A percentile compares a stretch with the other conserved stretches of the same genome.
phyloP scores from a whole-genome alignment of 2,329 filamentous ascomycete species.

The Bipolaris victoriae region DNA sequence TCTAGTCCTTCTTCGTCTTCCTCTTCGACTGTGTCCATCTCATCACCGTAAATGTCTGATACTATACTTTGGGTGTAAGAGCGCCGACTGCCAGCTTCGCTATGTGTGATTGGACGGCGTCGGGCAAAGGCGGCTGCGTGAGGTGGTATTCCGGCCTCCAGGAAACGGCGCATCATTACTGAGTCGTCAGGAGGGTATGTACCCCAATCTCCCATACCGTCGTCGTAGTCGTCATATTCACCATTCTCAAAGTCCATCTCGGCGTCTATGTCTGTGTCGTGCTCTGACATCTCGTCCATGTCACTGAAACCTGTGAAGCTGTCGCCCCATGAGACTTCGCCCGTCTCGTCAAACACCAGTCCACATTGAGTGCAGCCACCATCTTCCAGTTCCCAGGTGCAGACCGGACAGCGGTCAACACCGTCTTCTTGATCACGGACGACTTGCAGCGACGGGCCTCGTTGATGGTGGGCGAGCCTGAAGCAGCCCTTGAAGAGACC shows the following conservation, averaged over 20 bases:
- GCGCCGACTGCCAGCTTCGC: slow-evolving; percentile 50
- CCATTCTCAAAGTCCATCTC: slow-evolving; percentile 51
- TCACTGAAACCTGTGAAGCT: slow-evolving; percentile 54
- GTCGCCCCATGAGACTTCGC: slow-evolving; percentile 47
- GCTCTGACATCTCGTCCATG: slow-evolving; percentile 52
- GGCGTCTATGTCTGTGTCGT: slow-evolving; percentile 48
- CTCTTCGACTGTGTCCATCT: slow-evolving; percentile 53
- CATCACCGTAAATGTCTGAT: slow-evolving; percentile 49
- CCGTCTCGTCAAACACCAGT: slow-evolving; percentile 58
- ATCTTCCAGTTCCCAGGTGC: slow-evolving; percentile 68
- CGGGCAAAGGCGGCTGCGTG: slow-evolving; percentile 28
- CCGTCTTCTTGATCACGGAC: slow-evolving; percentile 65
- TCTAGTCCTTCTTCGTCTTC: slow-evolving; percentile 51
- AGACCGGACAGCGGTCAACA: slow-evolving; percentile 67
- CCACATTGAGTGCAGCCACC: slow-evolving; percentile 63
- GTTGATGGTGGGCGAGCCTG: slow-evolving; percentile 37
- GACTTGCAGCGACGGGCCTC: slow-evolving; percentile 43
- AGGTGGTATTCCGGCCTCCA: slow-evolving; percentile 36
- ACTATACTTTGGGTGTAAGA: slow-evolving; percentile 51
- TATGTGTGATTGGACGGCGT: slow-evolving; percentile 49
- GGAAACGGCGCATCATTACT: slow-evolving; percentile 46
- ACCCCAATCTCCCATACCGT: slow-evolving; percentile 39
- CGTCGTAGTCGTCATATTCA: slow-evolving; percentile 43
- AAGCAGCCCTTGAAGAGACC: slow-evolving; percentile 71
- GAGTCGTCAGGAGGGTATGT: slow-evolving; percentile 38